Evolutionary conservation across 495 filamentous ascomycete species (phyloP), one percentile per base, ranked within the genome.

Genomic region (Penicillium daleae): DNA sequence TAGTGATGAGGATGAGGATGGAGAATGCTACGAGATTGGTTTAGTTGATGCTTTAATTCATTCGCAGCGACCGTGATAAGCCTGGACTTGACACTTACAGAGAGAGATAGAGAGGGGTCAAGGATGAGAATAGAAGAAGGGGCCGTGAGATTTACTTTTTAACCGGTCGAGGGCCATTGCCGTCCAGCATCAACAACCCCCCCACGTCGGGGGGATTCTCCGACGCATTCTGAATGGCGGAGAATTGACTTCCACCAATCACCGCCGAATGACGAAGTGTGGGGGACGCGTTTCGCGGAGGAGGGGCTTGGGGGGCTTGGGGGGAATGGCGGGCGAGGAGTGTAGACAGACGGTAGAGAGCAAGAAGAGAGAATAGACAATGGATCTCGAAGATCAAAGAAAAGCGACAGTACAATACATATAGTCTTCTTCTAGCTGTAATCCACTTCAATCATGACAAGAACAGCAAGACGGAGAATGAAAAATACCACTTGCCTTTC

Each of bases 131-230:
- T 35, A 15, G 26, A 15, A 39, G 31, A 29, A 50, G 59, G 32
- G 52, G 33, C 33, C 37, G 53, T 24, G 12, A 2, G 37, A 0
- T 13, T 60, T 53, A 57, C 26, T 46, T 44, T 46, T 56, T 61
- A 31, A 62, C 49, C 48, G 33, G 17, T 22, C n/a, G n/a, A n/a
- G n/a, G n/a, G n/a, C 24, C 24, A 31, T 57, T 50, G 27, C 26
- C n/a, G 39, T 19, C 39, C 29, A n/a, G 2, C 58, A 44, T 59
- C 27, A 24, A 19, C 37, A 27, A 53, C n/a, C 64, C 61, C 70
- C 70, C 70, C 70, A 73, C 66, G 70, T 73, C 68, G 70, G 68
- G 59, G n/a, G 50, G 54, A 63, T 73, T 53, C 51, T 52, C 70
- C 66, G 70, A 71, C 52, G 56, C 54, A 8, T 37, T 59, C 15